Conservation (phyloP, 164 flowering plant species). For the Tetrastigma voinierianum region DNA sequence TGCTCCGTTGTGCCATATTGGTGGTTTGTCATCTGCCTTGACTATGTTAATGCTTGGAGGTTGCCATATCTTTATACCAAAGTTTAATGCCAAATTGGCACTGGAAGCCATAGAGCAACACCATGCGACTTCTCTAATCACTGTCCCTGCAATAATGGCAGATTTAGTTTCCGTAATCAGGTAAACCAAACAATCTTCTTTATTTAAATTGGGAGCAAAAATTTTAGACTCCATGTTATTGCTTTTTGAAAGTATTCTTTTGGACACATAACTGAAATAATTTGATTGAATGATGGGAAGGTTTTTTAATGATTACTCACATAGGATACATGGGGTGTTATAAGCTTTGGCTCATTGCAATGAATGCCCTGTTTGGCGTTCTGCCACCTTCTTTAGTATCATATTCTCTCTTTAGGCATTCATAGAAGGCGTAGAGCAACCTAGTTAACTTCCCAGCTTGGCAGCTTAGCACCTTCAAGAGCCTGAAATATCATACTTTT, state of each 20-base stretch:
- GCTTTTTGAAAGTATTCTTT: background rate
- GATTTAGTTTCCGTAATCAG: slow-evolving; percentile 59
- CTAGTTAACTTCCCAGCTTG: too few relatives aligned
- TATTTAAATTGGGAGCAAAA: background rate
- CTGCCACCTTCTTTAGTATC: too few relatives aligned
- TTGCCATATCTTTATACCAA: slow-evolving; percentile 74
- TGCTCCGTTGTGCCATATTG: slow-evolving; percentile 92
- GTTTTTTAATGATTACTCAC: background rate
- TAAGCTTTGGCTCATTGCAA: too few relatives aligned
- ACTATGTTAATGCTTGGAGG: slow-evolving; percentile 87
- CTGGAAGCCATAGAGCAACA: slow-evolving; percentile 55
- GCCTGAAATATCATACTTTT: too few relatives aligned
- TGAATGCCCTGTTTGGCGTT: too few relatives aligned
- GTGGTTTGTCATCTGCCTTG: slow-evolving; percentile 93
- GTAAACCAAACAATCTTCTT: slow-evolving; percentile 27
- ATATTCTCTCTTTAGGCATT: too few relatives aligned
- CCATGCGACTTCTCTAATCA: slow-evolving; percentile 70
- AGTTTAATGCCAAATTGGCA: slow-evolving; percentile 64
- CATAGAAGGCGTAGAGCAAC: too few relatives aligned
- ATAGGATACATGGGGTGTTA: background rate
- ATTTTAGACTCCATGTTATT: background rate
- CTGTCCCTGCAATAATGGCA: slow-evolving; percentile 86
- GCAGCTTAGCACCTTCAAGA: too few relatives aligned
- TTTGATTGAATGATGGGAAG: too few relatives aligned
- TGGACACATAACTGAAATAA: background rate